Evolutionary conservation across 495 filamentous ascomycete genomes (phyloP), one percentile per base, ranked within the genome.

Genomic region (Cercophora samala): DNA sequence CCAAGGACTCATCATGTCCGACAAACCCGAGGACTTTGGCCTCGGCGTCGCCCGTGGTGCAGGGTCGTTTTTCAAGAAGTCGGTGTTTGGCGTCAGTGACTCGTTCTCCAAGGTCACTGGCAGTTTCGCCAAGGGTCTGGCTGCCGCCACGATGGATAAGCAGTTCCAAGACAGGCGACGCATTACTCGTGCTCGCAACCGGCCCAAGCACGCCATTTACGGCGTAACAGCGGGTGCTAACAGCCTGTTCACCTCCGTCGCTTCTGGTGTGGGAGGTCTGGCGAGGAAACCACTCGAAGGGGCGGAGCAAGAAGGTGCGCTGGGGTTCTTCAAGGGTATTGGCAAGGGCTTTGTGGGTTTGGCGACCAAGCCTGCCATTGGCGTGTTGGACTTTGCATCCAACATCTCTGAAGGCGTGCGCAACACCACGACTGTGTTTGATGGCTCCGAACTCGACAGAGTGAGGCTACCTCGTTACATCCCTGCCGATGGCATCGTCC

Each of bases 391-490:
- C 77, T 88, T 99, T 68, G 95, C 95, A 0, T 96, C 92, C 72
- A 97, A 97, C 77, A 87, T 99, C 68, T 92, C 91, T 21, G 95
- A 99, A 80, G 95, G 95, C 65, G 93, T 99, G 53, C 92, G 94
- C 71, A 99, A 99, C 79, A 99, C 95, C 8, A 99, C 95, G 6
- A 99, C 96, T 0, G 94, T 99, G 46, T 99, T 99, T 75, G 95
- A 99, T 72, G 88, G 89, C 46, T 89, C 96, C 60, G 95, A 95
- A 53, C 88, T 99, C 5, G 95, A 99, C 69, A 91, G 96, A 64
- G 93, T 98, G 19, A 90, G 95, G 32, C 83, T 97, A 24, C 90
- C 95, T 5, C 89, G 95, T 54, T 96, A 96, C 80, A 91, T 99
- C 65, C 91, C 91, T 21, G 85, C 88, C 51, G 95, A 98, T 74